phyloP scores from a whole-genome alignment of 305 asterid species.

The Fraxinus sp. region DNA sequence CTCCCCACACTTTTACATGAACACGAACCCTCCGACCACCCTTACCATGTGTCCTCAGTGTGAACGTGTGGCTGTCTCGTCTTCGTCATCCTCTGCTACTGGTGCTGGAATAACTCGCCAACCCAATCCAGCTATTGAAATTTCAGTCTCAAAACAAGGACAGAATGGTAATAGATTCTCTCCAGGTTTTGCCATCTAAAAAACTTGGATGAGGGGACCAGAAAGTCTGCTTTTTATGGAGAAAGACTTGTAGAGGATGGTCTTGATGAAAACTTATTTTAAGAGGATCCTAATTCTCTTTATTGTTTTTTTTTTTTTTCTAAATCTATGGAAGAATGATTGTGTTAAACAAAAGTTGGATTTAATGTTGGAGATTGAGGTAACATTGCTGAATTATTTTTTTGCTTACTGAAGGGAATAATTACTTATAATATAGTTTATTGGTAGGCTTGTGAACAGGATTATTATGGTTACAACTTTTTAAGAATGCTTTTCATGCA shows the following conservation, averaged over 20 bases:
- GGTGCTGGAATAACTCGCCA: constrained; percentile 31
- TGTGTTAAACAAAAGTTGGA: constrained; percentile 21
- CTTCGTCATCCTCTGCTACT: constrained; percentile 32
- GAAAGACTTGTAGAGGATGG: constrained; percentile 25
- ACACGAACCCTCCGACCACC: constrained; percentile 91
- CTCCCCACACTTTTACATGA: constrained; percentile 86
- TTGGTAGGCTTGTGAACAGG: background rate
- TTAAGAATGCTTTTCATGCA: background rate
- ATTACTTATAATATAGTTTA: background rate
- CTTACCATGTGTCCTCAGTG: constrained; percentile 97
- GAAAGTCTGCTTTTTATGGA: background rate
- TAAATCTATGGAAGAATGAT: constrained; percentile 22
- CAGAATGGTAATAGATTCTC: constrained; percentile 12
- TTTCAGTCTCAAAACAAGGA: background rate
- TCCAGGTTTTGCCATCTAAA: background rate
- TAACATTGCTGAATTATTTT: background rate
- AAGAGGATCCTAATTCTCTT: constrained; percentile 13
- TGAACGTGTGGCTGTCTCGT: constrained; percentile 68
- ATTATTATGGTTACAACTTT: background rate
- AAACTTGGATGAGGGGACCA: background rate
- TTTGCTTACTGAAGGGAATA: background rate
- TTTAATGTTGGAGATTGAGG: background rate
- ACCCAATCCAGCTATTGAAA: constrained; percentile 1
- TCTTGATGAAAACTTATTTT: background rate
- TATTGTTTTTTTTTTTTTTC: background rate